Conservation (phyloP, 2,329 filamentous ascomycete species). For the Aspergillus fumigatus region DNA sequence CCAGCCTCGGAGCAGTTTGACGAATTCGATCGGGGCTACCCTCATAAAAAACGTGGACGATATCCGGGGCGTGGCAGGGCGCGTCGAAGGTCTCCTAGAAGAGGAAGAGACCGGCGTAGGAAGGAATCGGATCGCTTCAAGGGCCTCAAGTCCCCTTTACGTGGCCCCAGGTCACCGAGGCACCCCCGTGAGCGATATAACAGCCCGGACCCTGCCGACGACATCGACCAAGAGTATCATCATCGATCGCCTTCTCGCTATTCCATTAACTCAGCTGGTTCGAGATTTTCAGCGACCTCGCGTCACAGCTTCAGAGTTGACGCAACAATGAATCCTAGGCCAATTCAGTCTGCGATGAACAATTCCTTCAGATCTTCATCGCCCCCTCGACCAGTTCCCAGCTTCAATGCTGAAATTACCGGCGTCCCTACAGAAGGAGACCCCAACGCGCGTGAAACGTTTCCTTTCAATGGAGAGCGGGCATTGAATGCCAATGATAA, state of each 20-base stretch:
- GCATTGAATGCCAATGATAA: slow-evolving; percentile 26
- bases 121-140: slow-evolving; percentile 26
- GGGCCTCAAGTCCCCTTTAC: slow-evolving; percentile 30
- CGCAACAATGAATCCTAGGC: slow-evolving; percentile 25
- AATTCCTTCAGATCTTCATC: slow-evolving; percentile 29
- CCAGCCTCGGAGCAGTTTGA: slow-evolving; percentile 27
- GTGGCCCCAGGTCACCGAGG: slow-evolving; percentile 20
- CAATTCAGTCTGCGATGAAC: slow-evolving; percentile 25
- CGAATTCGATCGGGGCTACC: slow-evolving; percentile 36
- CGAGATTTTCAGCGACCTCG: slow-evolving; percentile 28
- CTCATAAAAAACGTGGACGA: slow-evolving; percentile 32
- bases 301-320: slow-evolving; percentile 18
- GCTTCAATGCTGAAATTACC: slow-evolving; percentile 28
- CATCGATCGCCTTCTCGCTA: slow-evolving; percentile 33
- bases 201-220: slow-evolving; percentile 23
- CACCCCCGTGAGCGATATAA: slow-evolving; percentile 26
- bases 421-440: slow-evolving; percentile 28
- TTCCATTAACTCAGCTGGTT: slow-evolving; percentile 28
- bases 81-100: slow-evolving; percentile 30
- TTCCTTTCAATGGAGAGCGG: slow-evolving; percentile 30
- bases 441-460: slow-evolving; percentile 26
- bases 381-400: slow-evolving; percentile 30
- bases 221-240: slow-evolving; percentile 23
- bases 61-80: slow-evolving; percentile 30
- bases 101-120: slow-evolving; percentile 30